phyloP scores from a whole-genome alignment of 495 filamentous ascomycete species.

The Tirmania nivea region DNA sequence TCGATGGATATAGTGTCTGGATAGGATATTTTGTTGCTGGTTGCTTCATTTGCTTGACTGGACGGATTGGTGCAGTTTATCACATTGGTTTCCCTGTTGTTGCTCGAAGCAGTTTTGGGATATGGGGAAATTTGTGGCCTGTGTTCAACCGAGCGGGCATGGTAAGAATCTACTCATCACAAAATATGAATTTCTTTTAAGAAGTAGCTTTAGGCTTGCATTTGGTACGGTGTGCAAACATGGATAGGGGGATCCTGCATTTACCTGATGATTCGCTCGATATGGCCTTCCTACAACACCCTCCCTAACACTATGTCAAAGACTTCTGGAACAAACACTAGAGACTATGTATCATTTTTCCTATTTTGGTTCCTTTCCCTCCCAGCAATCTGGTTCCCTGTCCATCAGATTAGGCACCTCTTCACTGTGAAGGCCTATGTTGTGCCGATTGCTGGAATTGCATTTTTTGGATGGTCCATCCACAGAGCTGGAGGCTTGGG shows the following conservation, averaged over 20 bases:
- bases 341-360: conserved; percentile 59
- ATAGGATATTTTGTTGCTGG: conserved; percentile 62
- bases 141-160: conserved; percentile 77
- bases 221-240: conserved; percentile 73
- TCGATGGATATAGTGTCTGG: conserved; percentile 28
- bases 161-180: conserved; percentile 7
- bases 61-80: conserved; percentile 75
- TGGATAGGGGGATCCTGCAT: conserved; percentile 75
- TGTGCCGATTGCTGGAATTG: conserved; percentile 61
- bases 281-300: conserved; percentile 46
- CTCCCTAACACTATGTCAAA: conserved; percentile 46
- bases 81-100: conserved; percentile 76
- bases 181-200: not conserved
- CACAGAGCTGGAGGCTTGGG: conserved; percentile 65
- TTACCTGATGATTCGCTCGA: conserved; percentile 57
- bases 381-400: conserved; percentile 70
- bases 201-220: conserved; percentile 28
- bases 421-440: conserved; percentile 83
- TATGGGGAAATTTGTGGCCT: conserved; percentile 78
- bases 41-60: conserved; percentile 51
- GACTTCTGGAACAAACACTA: conserved; percentile 50
- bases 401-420: conserved; percentile 57
- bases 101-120: conserved; percentile 53
- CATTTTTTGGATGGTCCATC: conserved; percentile 82
- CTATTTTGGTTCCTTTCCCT: conserved; percentile 62